phyloP scores from a whole-genome alignment of 805 yeast species.

The Ogataea haglerorum region DNA sequence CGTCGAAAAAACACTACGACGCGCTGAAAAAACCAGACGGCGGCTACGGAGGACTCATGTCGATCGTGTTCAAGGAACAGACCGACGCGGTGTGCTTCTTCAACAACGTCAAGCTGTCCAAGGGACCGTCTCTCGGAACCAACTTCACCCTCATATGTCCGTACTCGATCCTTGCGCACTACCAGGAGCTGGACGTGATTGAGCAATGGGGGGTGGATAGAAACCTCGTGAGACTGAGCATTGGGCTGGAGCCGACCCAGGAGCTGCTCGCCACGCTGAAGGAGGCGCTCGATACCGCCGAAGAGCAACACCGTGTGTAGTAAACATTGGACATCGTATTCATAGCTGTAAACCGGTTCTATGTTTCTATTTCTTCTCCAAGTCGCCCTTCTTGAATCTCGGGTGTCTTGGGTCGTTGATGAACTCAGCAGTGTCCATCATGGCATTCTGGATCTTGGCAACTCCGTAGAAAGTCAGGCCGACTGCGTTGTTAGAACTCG shows the following conservation, averaged over 20 bases:
- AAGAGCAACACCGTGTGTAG: conserved; percentile 33
- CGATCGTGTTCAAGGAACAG: conserved; percentile 64
- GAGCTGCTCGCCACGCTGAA: conserved; percentile 50
- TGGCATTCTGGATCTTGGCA: conserved; percentile 64
- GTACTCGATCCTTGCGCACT: conserved; percentile 83
- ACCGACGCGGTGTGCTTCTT: conserved; percentile 70
- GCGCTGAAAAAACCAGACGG: conserved; percentile 62
- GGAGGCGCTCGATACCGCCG: conserved; percentile 48
- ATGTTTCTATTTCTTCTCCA: conserved; percentile 29
- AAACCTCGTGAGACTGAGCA: conserved; percentile 72
- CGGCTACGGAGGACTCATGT: conserved; percentile 86
- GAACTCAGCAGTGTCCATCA: conserved; percentile 74
- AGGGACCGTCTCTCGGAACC: conserved; percentile 91
- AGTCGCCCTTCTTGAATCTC: conserved; percentile 53
- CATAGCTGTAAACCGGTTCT: conserved; percentile 9
- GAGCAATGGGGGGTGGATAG: conserved; percentile 80
- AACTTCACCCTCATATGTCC: conserved; percentile 89
- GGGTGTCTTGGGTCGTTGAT: conserved; percentile 96
- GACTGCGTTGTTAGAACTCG: conserved; percentile 20
- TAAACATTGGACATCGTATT: conserved; percentile 10
- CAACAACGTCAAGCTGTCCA: conserved; percentile 63
- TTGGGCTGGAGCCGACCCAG: conserved; percentile 75
- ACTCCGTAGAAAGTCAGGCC: conserved; percentile 67
- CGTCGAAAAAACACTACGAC: conserved; percentile 65
- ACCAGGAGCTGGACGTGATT: conserved; percentile 73